A percentile compares a stretch with the other conserved stretches of the same genome.
These are phyloP conservation scores for Rhododendron mucronatum DNA, from an alignment of 148 eudicot genomes.

Conservation along the genomic window DNA sequence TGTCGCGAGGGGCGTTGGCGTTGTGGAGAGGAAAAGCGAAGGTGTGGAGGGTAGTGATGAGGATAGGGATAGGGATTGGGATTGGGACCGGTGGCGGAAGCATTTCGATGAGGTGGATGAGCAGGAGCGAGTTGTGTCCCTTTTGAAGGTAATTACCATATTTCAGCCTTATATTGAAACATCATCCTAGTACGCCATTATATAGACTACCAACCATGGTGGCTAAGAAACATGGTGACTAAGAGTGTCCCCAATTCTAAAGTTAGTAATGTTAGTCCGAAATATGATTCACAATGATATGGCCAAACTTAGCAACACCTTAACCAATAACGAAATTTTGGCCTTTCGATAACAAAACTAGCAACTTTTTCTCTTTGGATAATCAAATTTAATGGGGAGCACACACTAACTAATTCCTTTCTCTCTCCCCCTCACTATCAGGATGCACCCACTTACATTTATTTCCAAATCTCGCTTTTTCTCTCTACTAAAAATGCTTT, in stretches of 20 bases:
- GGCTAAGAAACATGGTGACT: too few relatives aligned
- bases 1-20: constrained; percentile 9
- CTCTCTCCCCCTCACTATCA: too few relatives aligned
- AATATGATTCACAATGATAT: background rate
- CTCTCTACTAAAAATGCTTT: background rate
- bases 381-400: background rate
- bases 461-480: background rate
- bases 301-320: background rate
- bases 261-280: background rate
- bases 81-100: constrained; percentile 82
- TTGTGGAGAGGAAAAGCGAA: constrained; percentile 6
- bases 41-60: constrained; percentile 23
- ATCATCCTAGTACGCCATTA: background rate
- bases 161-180: background rate
- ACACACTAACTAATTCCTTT: too few relatives aligned
- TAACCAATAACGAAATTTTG: too few relatives aligned
- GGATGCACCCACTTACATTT: background rate
- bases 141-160: constrained; percentile 51
- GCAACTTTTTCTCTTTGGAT: background rate
- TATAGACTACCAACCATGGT: background rate
- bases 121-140: constrained; percentile 55
- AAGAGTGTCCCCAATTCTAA: background rate
- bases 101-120: constrained; percentile 82
- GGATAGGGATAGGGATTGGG: constrained; percentile 59
- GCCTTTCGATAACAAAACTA: background rate